Evolutionary conservation across 2,329 filamentous ascomycete genomes (phyloP), one percentile per base, ranked within the genome.

Genomic region (Nemania abortiva): DNA sequence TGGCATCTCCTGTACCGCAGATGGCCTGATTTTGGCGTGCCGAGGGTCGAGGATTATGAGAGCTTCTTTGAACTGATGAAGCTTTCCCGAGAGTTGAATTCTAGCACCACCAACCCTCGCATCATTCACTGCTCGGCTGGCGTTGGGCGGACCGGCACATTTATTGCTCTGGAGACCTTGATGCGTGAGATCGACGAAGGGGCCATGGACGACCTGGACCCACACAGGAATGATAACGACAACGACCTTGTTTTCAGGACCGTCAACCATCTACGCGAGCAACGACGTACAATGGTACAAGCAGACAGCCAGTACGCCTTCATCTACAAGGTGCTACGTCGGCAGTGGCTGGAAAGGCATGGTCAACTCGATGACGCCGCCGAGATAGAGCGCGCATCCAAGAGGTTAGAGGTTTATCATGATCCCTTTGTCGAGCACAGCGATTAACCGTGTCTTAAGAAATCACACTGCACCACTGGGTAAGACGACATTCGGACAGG

Each of bases 251-350:
- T 99, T 49, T 92, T 90, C 73, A 86, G 92, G 20, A 92, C 92
- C 0, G 95, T 99, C 63, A 91, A 97, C 75, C 82, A 84, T 69
- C 86, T 99, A 64, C 88, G 96, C 53, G 89, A 95, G 79, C 96
- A 99, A 84, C 88, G 96, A 20, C 92, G 93, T 83, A 93, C 91
- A 81, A 99, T 99, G 96, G 96, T 99, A 5, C 96, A 98, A 82
- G 91, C 92, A 54, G 92, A 95, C 74, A 79, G 87, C 56, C 96
- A 99, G 79, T 96, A 92, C 76, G 82, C 88, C 45, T 98, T 98
- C 79, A 88, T 99, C 66, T 98, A 99, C 82, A 90, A 94, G 76
- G 93, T 97, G 1, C 80, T 98, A 75, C 88, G 89, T 60, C 91
- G 94, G 78, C 83, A 89, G 63, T 95, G 92, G 90, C 82, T 89